phyloP scores from a whole-genome alignment of 192 early-diverging fungal genomes.

The Mortierella antarctica region DNA sequence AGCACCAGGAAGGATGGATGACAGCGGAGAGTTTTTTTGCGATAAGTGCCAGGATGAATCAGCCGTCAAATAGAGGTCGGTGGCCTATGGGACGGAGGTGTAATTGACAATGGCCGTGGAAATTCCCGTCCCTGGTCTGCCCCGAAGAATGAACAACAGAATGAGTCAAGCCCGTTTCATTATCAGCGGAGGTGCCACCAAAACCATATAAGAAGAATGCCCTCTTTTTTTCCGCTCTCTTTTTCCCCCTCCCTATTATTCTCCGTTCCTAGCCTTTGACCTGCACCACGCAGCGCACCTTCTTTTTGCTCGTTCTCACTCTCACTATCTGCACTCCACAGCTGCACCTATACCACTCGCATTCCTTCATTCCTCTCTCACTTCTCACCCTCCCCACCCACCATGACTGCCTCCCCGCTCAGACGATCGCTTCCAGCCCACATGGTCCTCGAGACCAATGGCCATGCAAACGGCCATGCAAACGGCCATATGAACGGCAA shows the following conservation, averaged over 20 bases:
- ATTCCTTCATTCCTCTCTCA: background rate
- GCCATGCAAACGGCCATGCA: background rate
- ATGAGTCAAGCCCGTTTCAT: too few relatives aligned
- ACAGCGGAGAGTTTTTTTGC: too few relatives aligned
- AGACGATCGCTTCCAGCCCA: constrained; percentile 37
- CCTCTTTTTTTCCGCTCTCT: background rate
- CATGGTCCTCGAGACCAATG: constrained; percentile 16
- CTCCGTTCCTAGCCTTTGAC: background rate
- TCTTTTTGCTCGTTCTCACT: background rate
- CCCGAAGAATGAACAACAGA: too few relatives aligned
- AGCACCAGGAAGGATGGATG: too few relatives aligned
- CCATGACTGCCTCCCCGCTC: constrained; percentile 49
- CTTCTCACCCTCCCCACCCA: background rate
- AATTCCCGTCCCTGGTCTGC: too few relatives aligned
- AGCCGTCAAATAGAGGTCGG: too few relatives aligned
- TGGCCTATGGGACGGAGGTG: too few relatives aligned
- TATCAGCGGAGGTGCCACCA: background rate
- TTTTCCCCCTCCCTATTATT: background rate
- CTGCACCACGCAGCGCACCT: background rate
- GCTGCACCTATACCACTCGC: too few relatives aligned
- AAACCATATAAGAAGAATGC: background rate
- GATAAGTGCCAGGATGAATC: too few relatives aligned
- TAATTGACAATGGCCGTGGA: too few relatives aligned
- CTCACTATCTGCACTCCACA: background rate
- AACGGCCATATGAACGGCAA: constrained; percentile 1